Evolutionary conservation across 208 protist species (phyloP).

Genomic region (Leptomonas pyrrhocoris): DNA sequence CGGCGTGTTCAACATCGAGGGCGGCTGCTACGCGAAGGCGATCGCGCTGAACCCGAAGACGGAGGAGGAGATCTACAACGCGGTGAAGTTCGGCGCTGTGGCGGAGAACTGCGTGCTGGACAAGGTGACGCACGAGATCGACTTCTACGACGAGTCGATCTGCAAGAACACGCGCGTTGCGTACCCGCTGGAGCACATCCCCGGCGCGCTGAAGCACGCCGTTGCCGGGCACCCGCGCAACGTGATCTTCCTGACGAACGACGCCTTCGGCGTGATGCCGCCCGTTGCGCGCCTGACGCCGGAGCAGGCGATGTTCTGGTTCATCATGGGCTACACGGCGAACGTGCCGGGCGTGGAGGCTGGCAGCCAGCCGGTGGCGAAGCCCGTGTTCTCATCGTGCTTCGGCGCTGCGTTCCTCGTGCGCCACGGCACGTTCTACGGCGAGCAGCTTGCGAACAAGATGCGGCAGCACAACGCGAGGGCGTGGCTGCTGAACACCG

Average conservation of each 20-base stretch:
- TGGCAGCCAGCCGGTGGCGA: conserved; percentile 90
- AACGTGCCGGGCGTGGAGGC: conserved; percentile 94
- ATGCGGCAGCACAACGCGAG: conserved; percentile 81
- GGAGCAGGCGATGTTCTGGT: conserved; percentile 95
- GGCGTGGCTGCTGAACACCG: conserved; percentile 96
- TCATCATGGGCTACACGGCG: conserved; percentile 96
- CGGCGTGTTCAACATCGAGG: conserved; percentile 94
- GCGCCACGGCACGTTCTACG: conserved; percentile 96
- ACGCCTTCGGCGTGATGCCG: conserved; percentile 97
- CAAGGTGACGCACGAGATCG: conserved; percentile 64
- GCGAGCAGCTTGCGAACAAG: conserved; percentile 95
- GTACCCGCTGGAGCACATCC: conserved; percentile 96
- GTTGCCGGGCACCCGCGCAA: conserved; percentile 92
- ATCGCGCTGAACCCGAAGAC: conserved; percentile 87
- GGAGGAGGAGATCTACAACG: conserved; percentile 94
- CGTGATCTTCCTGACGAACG: conserved; percentile 97
- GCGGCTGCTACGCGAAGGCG: conserved; percentile 94
- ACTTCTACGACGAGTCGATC: conserved; percentile 93
- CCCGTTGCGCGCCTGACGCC: conserved; percentile 92
- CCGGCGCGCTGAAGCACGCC: conserved; percentile 85
- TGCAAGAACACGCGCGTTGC: conserved; percentile 97
- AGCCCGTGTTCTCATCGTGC: conserved; percentile 95
- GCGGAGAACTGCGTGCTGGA: conserved; percentile 91
- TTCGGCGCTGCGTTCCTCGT: conserved; percentile 96
- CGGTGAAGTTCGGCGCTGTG: conserved; percentile 84